Percentiles rank a stretch among this genome's conserved stretches.
phyloP scores from a whole-genome alignment of 177 flowering plant genomes.

The Tripterygium wilfordii region DNA sequence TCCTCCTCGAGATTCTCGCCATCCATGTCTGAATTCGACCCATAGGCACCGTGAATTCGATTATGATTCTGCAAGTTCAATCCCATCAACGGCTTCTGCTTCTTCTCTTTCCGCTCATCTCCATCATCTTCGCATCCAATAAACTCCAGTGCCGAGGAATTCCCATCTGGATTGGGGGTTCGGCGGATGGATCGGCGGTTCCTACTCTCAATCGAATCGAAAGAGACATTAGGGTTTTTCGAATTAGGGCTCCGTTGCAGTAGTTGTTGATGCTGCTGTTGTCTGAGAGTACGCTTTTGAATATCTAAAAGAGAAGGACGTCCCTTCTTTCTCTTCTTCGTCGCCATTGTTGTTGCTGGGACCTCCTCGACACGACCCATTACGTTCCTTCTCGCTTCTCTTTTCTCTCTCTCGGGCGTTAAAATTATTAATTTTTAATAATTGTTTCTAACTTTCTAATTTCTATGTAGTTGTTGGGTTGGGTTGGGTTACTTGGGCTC shows the following conservation, averaged over 20 bases:
- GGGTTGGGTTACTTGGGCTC: too few relatives aligned
- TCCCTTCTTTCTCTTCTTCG: slow-evolving; percentile 85
- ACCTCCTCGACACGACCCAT: slow-evolving; percentile 3
- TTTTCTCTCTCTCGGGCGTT: too few relatives aligned
- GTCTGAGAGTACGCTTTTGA: slow-evolving; percentile 45
- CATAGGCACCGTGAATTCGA: background rate
- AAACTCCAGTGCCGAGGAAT: slow-evolving; percentile 10
- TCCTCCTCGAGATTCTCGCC: slow-evolving; percentile 24
- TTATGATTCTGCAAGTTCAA: slow-evolving; percentile 18
- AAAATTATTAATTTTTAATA: too few relatives aligned
- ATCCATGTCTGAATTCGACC: slow-evolving; percentile 17
- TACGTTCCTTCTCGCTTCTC: slow-evolving; percentile 35
- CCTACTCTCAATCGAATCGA: too few relatives aligned
- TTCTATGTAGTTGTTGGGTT: too few relatives aligned
- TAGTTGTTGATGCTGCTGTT: slow-evolving; percentile 31
- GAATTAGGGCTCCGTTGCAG: slow-evolving; percentile 18
- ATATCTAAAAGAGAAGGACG: slow-evolving; percentile 76
- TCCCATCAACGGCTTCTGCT: slow-evolving; percentile 42
- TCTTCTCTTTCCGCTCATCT: slow-evolving; percentile 41
- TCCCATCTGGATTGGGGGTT: slow-evolving; percentile 19
- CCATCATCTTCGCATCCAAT: slow-evolving; percentile 21
- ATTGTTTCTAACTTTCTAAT: too few relatives aligned
- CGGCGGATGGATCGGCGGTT: slow-evolving; percentile 41
- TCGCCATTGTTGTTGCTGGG: too few relatives aligned
- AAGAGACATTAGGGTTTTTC: slow-evolving; percentile 21